phyloP scores from a whole-genome alignment of 306 rosid species.

The Malus sylvestris region DNA sequence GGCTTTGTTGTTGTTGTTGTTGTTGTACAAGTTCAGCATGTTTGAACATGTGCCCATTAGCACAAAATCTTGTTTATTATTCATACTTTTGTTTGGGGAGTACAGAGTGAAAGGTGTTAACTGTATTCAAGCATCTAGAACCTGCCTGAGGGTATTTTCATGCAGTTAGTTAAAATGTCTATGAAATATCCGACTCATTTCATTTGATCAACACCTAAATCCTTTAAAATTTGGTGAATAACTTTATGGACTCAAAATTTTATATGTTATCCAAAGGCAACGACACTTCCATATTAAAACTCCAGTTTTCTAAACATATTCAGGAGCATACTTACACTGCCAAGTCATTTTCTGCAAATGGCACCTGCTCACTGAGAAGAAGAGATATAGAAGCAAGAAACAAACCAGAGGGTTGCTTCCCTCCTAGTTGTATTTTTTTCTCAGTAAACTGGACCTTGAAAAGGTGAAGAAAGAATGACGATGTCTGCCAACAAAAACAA shows the following conservation, averaged over 20 bases:
- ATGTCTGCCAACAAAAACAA: slow-evolving; percentile 52
- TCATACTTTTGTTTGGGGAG: background rate
- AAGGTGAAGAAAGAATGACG: slow-evolving; percentile 82
- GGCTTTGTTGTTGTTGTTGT: too few relatives aligned
- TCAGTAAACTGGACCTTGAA: slow-evolving; percentile 78
- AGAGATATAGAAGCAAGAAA: slow-evolving; percentile 65
- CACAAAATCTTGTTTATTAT: background rate
- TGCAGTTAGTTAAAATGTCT: background rate
- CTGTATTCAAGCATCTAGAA: background rate
- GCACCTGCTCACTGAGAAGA: slow-evolving; percentile 81
- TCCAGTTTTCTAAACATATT: slow-evolving; percentile 7
- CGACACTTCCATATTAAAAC: background rate
- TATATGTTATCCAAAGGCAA: background rate
- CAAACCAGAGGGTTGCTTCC: slow-evolving; percentile 85
- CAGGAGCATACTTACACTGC: slow-evolving; percentile 58
- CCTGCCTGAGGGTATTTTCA: background rate
- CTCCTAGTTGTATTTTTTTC: slow-evolving; percentile 69
- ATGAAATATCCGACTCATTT: background rate
- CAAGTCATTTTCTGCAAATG: slow-evolving; percentile 57
- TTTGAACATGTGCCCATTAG: background rate
- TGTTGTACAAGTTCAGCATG: background rate
- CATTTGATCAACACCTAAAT: background rate
- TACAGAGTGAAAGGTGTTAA: background rate
- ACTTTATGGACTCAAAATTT: background rate
- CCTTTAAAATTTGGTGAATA: background rate